Evolutionary conservation across 2,329 filamentous ascomycete genomes (phyloP), one percentile per base, ranked within the genome.

Genomic region (Elsinoe ampelina): DNA sequence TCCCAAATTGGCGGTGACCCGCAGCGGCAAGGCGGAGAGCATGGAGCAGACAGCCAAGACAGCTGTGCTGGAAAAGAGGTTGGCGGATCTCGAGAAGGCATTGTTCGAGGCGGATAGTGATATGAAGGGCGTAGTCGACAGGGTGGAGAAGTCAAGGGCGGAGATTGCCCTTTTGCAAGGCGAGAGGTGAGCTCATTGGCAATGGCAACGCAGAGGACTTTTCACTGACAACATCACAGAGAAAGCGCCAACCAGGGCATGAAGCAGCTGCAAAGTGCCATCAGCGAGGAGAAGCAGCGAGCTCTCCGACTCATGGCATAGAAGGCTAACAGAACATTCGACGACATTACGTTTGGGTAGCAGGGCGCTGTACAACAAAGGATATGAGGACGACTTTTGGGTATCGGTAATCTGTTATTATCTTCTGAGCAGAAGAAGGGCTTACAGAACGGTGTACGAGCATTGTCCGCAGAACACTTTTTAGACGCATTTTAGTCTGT

Each of bases 41-140:
- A 45, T 61, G 8, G 56, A 52, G 36, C 52, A 58, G 22, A 86
- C 86, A 52, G 77, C 84, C 11, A 83, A 89, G 73, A 84, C 92
- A 54, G 81, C 87, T 59, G 77, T 81, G 58, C 81, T 98, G 34
- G 87, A 90, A 68, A 81, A 82, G 59, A 84, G 86, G 59, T 88
- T 97, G 6, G 76, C 82, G 57, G 89, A 95, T 72, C 81, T 98
- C 2, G 93, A 98, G 75, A 84, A 82, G 64, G 86, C 91, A 13
- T 77, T 95, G 11, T 73, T 79, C 4, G 81, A 89, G 61, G 86
- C 89, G 13, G 89, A 93, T 65, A 75, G 75, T 51, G 87, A 92
- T 72, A 92, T 93, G 86, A 83, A 89, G 67, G 84, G 89, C 70
- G 88, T 93, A 6, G 86, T 95, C 6, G 78, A 84, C 59, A 80